Evolutionary conservation across 2,329 filamentous ascomycete genomes (phyloP), one percentile per base, ranked within the genome.

Genomic region (Botryotinia calthae): DNA sequence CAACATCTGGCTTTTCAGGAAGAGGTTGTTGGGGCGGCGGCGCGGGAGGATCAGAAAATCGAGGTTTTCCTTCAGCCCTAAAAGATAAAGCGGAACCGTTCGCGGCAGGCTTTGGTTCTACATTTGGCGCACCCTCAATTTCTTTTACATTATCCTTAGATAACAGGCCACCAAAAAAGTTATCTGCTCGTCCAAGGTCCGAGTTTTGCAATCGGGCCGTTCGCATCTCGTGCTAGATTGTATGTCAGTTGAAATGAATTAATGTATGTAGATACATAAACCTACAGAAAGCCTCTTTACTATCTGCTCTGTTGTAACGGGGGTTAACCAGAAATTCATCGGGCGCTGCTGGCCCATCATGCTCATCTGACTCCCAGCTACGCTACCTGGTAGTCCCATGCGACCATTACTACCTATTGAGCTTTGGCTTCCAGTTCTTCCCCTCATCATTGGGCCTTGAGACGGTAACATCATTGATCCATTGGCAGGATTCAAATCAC

Each of bases 11-110:
- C 81, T 98, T 98, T 80, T 98, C 95, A 1, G 95, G 95, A 9
- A 98, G 85, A 22, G 95, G 95, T 78, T 97, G 95, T 77, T 97
- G 94, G 42, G 95, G 95, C 40, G 95, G 95, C 12, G 95, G 95
- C 34, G 95, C 95, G 6, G 95, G 95, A 68, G 95, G 95, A 73
- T 98, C 95, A 1, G 93, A 96, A 81, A 98, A 98, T 70, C 94
- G 89, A 7, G 93, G 89, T 78, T 96, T 95, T 58, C 90, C 85
- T 79, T 97, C 94, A 31, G 89, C 84, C 76, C 93, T 91, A 64
- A 85, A 82, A 73, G 83, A 81, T 76, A 84, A 84, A 14, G 82
- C 81, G 46, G 82, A 81, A 65, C 83, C 84, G 74, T 85, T 86
- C n/a, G 83, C 76, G 74, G 83, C 81, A 20, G 81, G 80, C 72